These are phyloP conservation scores for Pyrus betulifolia DNA, from an alignment of 306 rosid genomes.

Conservation along the genomic window DNA sequence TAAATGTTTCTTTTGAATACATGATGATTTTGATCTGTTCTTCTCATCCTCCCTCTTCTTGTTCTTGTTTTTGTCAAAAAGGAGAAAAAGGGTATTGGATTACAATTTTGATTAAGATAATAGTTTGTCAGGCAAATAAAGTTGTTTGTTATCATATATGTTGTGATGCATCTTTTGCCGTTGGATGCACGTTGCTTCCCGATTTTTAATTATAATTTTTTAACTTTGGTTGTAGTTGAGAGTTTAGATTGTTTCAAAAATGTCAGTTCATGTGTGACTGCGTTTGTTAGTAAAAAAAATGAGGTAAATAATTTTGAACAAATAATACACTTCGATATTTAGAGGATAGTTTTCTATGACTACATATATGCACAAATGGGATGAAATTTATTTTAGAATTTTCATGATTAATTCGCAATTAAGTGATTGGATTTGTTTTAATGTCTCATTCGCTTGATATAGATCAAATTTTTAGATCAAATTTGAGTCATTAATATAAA, in stretches of 20 bases:
- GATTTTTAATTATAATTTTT: neutral
- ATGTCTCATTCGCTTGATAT: neutral
- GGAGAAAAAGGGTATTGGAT: neutral
- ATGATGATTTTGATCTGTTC: neutral
- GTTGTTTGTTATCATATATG: neutral
- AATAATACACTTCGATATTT: neutral
- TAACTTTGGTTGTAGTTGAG: neutral
- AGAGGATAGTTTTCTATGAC: neutral
- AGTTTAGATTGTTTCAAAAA: no score
- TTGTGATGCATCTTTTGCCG: neutral
- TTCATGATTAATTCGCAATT: neutral
- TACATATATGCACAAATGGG: neutral
- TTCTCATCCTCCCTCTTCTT: neutral
- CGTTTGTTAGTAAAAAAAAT: neutral
- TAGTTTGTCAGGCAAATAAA: constrained; percentile 1
- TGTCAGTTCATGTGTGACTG: neutral
- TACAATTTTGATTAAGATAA: neutral
- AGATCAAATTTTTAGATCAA: neutral
- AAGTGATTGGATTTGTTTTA: neutral
- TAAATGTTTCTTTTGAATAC: no score
- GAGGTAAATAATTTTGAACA: neutral
- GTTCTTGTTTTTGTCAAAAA: neutral
- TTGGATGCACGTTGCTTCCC: constrained; percentile 3
- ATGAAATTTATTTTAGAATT: neutral
- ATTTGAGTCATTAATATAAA: no score